Evolutionary conservation across 768 basidiomycete species (phyloP).

Genomic region (Lepiota subincarnata): DNA sequence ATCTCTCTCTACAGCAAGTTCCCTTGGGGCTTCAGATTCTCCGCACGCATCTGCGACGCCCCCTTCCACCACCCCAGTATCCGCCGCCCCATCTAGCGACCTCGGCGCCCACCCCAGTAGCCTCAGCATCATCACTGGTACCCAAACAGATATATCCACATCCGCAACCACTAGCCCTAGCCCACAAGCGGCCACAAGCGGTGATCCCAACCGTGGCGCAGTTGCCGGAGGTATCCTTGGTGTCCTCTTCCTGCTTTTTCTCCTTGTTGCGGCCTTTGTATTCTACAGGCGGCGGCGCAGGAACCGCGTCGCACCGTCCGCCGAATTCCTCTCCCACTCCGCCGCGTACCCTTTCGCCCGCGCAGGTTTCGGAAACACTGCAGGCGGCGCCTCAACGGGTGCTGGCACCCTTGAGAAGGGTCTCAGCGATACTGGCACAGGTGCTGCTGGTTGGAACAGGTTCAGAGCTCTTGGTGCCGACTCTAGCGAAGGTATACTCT

Average conservation of each 20-base stretch:
- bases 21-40: no score
- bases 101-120: not conserved
- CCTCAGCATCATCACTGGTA: not conserved
- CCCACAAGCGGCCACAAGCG: constrained; percentile 13
- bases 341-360: constrained; percentile 9
- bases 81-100: not conserved
- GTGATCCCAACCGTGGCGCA: constrained; percentile 32
- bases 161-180: constrained; percentile 5
- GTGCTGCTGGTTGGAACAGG: constrained; percentile 3
- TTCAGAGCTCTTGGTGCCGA: not conserved
- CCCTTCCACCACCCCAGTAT: no score
- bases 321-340: constrained; percentile 42
- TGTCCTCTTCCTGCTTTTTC: constrained; percentile 34
- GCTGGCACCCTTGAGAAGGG: not conserved
- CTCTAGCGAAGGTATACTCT: not conserved
- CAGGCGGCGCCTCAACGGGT: not conserved
- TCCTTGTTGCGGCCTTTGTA: constrained; percentile 31
- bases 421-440: constrained; percentile 2
- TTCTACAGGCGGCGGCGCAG: constrained; percentile 38
- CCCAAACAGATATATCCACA: not conserved
- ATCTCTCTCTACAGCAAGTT: no score
- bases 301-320: constrained; percentile 48
- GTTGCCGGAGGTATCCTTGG: constrained; percentile 56
- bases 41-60: no score
- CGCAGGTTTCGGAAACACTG: constrained; percentile 1